These are phyloP conservation scores for Triticum urartu DNA, from an alignment of 176 grass and related monocot genomes.

Conservation along the genomic window DNA sequence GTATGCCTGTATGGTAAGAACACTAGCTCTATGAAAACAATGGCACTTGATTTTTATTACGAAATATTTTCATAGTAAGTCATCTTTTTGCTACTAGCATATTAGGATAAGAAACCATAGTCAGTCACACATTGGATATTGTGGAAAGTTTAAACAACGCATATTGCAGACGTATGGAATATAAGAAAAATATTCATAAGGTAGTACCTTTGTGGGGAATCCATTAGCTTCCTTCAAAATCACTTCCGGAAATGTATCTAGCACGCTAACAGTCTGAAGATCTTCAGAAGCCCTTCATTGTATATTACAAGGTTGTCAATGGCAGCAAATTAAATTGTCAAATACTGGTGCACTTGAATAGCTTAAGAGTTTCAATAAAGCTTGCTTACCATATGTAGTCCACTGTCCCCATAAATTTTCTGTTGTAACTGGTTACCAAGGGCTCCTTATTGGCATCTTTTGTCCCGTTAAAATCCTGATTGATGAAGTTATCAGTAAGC, in stretches of 20 bases:
- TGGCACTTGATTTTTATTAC: background rate
- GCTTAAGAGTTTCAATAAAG: background rate
- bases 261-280: constrained; percentile 67
- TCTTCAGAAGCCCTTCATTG: constrained; percentile 68
- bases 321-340: constrained; percentile 28
- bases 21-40: background rate
- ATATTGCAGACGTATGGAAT: background rate
- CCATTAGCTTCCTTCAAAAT: constrained; percentile 64
- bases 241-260: constrained; percentile 84
- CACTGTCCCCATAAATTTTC: constrained; percentile 90
- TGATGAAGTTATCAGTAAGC: constrained; percentile 15
- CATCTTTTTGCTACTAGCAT: background rate
- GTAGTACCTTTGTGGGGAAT: constrained; percentile 85
- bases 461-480: constrained; percentile 79
- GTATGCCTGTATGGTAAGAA: background rate
- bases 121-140: background rate
- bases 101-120: background rate
- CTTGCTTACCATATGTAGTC: constrained; percentile 86
- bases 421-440: constrained; percentile 77
- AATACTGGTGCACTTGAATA: background rate
- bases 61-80: background rate
- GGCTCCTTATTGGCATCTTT: constrained; percentile 76
- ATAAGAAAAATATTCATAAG: constrained; percentile 1
- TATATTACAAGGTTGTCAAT: constrained; percentile 15
- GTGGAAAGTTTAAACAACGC: background rate